Percentiles rank a stretch among this genome's conserved stretches.
These are phyloP conservation scores for Verticillium klebahnii DNA, from an alignment of 2,329 filamentous ascomycete species.

Conservation along the genomic window DNA sequence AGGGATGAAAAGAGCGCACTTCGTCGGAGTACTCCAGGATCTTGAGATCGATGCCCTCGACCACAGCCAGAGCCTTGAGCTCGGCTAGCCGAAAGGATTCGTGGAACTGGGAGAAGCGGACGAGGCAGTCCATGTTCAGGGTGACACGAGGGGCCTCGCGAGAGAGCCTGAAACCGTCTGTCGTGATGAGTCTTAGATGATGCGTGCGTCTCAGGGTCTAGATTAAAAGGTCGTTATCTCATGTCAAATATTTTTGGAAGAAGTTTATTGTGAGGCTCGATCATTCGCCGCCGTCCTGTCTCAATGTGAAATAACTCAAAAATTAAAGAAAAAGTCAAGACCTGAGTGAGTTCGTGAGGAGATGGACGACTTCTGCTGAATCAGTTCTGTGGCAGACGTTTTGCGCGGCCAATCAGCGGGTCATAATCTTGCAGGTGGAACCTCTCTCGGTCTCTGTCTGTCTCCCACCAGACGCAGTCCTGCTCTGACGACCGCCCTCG, in stretches of 20 bases:
- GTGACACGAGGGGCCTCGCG: neutral
- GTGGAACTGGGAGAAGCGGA: slow-evolving; percentile 85
- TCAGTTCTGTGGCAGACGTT: neutral
- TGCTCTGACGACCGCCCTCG: neutral
- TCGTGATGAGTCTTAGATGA: neutral
- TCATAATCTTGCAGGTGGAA: neutral
- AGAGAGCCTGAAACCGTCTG: neutral
- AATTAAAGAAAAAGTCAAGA: neutral
- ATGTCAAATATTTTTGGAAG: neutral
- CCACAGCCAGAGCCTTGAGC: slow-evolving; percentile 70
- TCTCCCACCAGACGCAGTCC: neutral
- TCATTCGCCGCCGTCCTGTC: neutral
- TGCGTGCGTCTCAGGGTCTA: neutral
- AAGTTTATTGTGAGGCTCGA: neutral
- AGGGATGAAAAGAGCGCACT: slow-evolving; percentile 45
- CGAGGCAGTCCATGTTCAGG: slow-evolving; percentile 66
- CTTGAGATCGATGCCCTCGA: slow-evolving; percentile 63
- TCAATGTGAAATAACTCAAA: neutral
- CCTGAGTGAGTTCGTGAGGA: neutral
- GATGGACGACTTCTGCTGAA: neutral
- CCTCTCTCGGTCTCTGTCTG: neutral
- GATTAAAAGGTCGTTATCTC: neutral
- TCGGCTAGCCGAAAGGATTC: slow-evolving; percentile 88
- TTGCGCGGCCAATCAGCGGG: neutral
- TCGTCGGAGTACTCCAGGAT: slow-evolving; percentile 70